Evolutionary conservation across 192 early-diverging fungal species (phyloP).

Genomic region (Jimgerdemannia flammicorona): DNA sequence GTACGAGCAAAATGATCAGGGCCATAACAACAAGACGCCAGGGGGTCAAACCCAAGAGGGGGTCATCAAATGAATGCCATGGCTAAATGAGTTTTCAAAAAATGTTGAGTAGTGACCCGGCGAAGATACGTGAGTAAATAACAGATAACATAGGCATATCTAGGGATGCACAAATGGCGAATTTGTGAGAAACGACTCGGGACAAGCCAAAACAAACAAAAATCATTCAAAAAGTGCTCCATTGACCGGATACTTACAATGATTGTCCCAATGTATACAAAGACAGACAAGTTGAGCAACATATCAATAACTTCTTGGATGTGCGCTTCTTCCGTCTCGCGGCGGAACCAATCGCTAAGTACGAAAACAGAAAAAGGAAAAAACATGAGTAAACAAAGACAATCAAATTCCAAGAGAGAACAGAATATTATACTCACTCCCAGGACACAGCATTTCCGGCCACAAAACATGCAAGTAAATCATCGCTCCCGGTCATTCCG

Average conservation of each 20-base stretch:
- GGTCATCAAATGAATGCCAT: constrained; percentile 59
- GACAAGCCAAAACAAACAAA: too few relatives aligned
- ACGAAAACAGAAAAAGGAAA: background rate
- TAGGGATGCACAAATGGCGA: too few relatives aligned
- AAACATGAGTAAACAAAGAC: background rate
- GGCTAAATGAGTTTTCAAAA: constrained; percentile 33
- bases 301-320: constrained; percentile 90
- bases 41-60: constrained; percentile 46
- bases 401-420: background rate
- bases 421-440: constrained; percentile 42
- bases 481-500: constrained; percentile 69
- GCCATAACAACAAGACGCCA: constrained; percentile 67
- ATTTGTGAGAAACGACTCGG: too few relatives aligned
- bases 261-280: constrained; percentile 82
- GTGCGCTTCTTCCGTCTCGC: constrained; percentile 75
- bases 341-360: constrained; percentile 75
- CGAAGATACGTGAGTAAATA: too few relatives aligned
- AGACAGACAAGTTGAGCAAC: constrained; percentile 82
- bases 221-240: too few relatives aligned
- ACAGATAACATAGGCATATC: too few relatives aligned
- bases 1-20: constrained; percentile 60
- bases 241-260: constrained; percentile 36
- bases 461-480: constrained; percentile 74
- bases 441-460: constrained; percentile 80
- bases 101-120: background rate